A percentile compares a stretch with the other conserved stretches of the same genome.
Conservation (phyloP, 257 asterid species). For the Solanum clarkiae region DNA sequence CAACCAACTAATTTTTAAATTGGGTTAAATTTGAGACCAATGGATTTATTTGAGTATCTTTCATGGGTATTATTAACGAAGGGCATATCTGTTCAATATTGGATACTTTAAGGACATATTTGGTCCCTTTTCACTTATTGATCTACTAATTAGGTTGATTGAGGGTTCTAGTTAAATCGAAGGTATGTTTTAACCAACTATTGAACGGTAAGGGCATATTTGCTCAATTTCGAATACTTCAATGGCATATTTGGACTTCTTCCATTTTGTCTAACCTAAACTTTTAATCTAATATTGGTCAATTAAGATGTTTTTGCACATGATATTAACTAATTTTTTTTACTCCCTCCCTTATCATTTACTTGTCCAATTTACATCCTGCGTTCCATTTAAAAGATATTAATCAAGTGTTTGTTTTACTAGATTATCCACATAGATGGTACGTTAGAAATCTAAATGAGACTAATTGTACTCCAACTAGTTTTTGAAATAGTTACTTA, state of each 20-base stretch:
- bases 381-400: not conserved
- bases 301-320: not conserved
- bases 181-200: not conserved
- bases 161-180: not conserved
- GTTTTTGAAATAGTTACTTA: not conserved
- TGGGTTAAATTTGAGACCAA: not conserved
- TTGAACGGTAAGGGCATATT: not conserved
- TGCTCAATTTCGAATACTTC: not conserved
- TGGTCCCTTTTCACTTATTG: not conserved
- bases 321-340: not conserved
- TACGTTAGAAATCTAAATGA: not conserved
- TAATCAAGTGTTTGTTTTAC: not conserved
- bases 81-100: not conserved
- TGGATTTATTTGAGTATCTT: not conserved
- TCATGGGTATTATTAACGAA: not conserved
- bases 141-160: not conserved
- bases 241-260: not conserved
- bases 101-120: not conserved
- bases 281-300: not conserved
- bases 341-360: not conserved
- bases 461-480: not conserved
- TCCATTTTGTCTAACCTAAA: not conserved
- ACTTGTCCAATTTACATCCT: not conserved
- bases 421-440: not conserved
- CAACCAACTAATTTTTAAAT: no score